A percentile compares a stretch with the other conserved stretches of the same genome.
phyloP scores from a whole-genome alignment of 495 filamentous ascomycete species.

The Geopyxis carbonaria region DNA sequence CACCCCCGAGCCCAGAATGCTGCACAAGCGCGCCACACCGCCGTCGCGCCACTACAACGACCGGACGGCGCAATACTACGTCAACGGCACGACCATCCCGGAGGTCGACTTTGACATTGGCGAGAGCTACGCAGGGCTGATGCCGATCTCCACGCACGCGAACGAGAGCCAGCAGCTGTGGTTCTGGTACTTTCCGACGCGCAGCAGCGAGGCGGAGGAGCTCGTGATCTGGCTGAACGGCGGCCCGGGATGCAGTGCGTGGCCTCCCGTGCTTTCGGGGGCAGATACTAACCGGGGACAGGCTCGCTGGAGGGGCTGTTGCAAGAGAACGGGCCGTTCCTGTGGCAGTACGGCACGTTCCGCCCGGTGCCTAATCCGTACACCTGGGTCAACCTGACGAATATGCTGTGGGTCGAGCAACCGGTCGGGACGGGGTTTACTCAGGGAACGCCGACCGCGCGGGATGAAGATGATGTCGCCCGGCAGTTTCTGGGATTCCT shows the following conservation, averaged over 20 bases:
- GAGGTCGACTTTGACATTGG: slow-evolving; percentile 61
- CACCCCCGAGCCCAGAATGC: too few relatives aligned
- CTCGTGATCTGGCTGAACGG: slow-evolving; percentile 62
- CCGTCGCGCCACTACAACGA: too few relatives aligned
- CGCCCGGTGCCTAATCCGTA: slow-evolving; percentile 48
- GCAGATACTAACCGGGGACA: slow-evolving; percentile 9
- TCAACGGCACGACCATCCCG: slow-evolving; percentile 50
- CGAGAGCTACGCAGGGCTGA: slow-evolving; percentile 57
- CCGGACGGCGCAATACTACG: too few relatives aligned
- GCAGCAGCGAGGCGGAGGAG: slow-evolving; percentile 43
- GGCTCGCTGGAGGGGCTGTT: slow-evolving; percentile 54
- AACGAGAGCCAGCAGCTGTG: slow-evolving; percentile 42
- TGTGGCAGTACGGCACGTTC: slow-evolving; percentile 50
- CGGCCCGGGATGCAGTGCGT: slow-evolving; percentile 35
- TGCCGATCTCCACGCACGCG: slow-evolving; percentile 43
- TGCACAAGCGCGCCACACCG: too few relatives aligned
- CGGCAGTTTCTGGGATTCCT: slow-evolving; percentile 54
- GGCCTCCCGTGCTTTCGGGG: slow-evolving; percentile 13
- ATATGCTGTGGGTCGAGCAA: slow-evolving; percentile 60
- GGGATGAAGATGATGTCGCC: slow-evolving; percentile 46
- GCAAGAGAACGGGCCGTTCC: slow-evolving; percentile 61
- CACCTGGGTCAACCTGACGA: slow-evolving; percentile 57
- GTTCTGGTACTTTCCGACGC: slow-evolving; percentile 57
- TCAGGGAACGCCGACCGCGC: slow-evolving; percentile 43
- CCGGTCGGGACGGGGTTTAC: slow-evolving; percentile 62